phyloP scores from a whole-genome alignment of 257 asterid species.

The Perilla frutescens region DNA sequence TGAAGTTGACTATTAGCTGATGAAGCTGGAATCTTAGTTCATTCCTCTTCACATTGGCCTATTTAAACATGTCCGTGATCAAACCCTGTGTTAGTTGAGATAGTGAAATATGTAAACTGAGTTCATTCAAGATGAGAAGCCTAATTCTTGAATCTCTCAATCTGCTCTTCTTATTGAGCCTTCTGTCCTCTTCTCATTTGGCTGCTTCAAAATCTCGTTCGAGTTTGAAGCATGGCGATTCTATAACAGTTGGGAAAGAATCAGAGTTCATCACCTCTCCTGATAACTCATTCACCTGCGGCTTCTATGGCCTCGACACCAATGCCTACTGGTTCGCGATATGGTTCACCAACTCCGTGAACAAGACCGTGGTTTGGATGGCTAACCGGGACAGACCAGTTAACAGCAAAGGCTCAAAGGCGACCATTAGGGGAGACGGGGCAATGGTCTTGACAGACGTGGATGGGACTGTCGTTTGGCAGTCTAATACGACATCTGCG shows the following conservation, averaged over 20 bases:
- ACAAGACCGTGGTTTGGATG: constrained; percentile 67
- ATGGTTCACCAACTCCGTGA: constrained; percentile 70
- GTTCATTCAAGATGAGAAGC: constrained; percentile 35
- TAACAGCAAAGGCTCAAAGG: constrained; percentile 50
- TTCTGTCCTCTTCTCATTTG: constrained; percentile 16
- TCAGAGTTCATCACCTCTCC: constrained; percentile 53
- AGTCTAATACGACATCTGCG: constrained; percentile 47
- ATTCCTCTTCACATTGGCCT: not conserved
- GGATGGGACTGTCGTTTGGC: constrained; percentile 55
- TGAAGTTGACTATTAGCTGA: constrained; percentile 14
- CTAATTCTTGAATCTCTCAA: constrained; percentile 23
- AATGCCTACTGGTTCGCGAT: constrained; percentile 72
- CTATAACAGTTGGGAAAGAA: constrained; percentile 53
- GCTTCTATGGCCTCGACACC: constrained; percentile 52
- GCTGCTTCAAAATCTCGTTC: constrained; percentile 38
- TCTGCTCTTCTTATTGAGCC: constrained; percentile 18
- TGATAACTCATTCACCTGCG: constrained; percentile 61
- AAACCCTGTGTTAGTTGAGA: not conserved
- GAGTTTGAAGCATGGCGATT: constrained; percentile 42
- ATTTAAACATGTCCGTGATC: not conserved
- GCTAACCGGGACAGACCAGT: constrained; percentile 72
- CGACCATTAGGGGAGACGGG: constrained; percentile 46
- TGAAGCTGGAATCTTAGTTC: not conserved
- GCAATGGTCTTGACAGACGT: constrained; percentile 53
- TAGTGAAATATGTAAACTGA: not conserved